Base-by-base conservation (phyloP, 2,329 filamentous ascomycete species). In the Apiospora rasikravindrae region DNA sequence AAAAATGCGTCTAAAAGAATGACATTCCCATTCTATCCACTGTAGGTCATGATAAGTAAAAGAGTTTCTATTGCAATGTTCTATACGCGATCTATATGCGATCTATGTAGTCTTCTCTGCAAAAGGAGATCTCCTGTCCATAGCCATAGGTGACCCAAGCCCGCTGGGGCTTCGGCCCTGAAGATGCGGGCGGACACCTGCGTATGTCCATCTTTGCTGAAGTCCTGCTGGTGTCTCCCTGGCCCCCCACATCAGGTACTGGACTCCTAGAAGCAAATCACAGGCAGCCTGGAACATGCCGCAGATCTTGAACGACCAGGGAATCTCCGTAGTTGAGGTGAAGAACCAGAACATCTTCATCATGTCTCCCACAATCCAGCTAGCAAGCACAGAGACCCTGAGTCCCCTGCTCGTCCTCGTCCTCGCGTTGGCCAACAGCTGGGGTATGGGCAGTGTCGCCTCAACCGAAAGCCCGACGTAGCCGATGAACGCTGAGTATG, bases 261-360 rank as follows among this genome's bases (percentile, higher is more conserved):
- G 94, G 22, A 92, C 81, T 1, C 93, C 94, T 66, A 96, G 86
- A 74, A 93, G 91, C 68, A 86, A 83, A 83, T 97, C 94, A 82
- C 94, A 96, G 29, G 84, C 85, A 26, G 93, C 92, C 85, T 96
- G 94, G 82, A 96, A 95, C 71, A 94, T 86, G 75, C 93, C 94
- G 79, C 93, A 96, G 26, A 94, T 83, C 84, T 96, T 96, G 83
- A 96, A 97, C 1, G 92, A 90, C 87, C 88, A 88, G 0, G 94
- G 93, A 44, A 96, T 94, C 77, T 88, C 86, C 4, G 89, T 89
- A 1, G 87, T 89, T 0, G 92, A 89, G 1, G 91, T 93, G 73
- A 95, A 92, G 84, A 96, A 96, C 90, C 90, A 92, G 78, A 94
- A 93, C 88, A 96, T 93, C 87, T 97, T 97, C 91, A 96, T 94